Evolutionary conservation across 2,329 filamentous ascomycete genomes (phyloP).

Genomic region (Scedosporium minutisporum): DNA sequence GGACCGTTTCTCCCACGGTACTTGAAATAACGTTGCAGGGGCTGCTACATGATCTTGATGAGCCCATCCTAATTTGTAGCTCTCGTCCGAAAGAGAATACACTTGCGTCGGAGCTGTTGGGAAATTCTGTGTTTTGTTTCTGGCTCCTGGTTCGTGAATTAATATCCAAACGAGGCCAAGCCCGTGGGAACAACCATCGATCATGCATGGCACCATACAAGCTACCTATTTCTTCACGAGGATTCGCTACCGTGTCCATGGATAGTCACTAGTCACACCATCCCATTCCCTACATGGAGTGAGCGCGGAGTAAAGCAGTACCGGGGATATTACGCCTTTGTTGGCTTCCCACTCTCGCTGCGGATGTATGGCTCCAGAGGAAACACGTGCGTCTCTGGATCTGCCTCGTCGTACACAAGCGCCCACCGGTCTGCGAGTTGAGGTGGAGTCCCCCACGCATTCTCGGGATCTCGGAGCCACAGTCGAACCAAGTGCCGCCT

Average conservation of each 20-base stretch:
- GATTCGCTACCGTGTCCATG: background rate
- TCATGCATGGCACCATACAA: background rate
- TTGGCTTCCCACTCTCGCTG: background rate
- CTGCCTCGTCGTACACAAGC: slow-evolving; percentile 41
- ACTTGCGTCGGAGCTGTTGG: too few relatives aligned
- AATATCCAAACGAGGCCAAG: background rate
- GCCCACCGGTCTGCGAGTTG: slow-evolving; percentile 38
- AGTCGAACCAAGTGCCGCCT: slow-evolving; percentile 33
- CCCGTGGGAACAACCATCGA: background rate
- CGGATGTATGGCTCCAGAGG: slow-evolving; percentile 38
- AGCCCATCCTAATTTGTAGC: too few relatives aligned
- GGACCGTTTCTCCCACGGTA: too few relatives aligned
- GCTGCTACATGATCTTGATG: too few relatives aligned
- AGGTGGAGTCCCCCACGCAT: slow-evolving; percentile 37
- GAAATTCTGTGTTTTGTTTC: too few relatives aligned
- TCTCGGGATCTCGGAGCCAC: slow-evolving; percentile 39
- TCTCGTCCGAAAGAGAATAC: too few relatives aligned
- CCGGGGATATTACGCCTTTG: background rate
- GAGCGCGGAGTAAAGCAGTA: background rate
- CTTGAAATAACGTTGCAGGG: too few relatives aligned
- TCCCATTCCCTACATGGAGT: background rate
- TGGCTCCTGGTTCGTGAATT: too few relatives aligned
- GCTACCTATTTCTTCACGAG: background rate
- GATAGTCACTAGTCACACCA: background rate
- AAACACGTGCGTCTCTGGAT: slow-evolving; percentile 41